Conservation (phyloP, 345 rosid genomes). For the Erucastrum elatum region DNA sequence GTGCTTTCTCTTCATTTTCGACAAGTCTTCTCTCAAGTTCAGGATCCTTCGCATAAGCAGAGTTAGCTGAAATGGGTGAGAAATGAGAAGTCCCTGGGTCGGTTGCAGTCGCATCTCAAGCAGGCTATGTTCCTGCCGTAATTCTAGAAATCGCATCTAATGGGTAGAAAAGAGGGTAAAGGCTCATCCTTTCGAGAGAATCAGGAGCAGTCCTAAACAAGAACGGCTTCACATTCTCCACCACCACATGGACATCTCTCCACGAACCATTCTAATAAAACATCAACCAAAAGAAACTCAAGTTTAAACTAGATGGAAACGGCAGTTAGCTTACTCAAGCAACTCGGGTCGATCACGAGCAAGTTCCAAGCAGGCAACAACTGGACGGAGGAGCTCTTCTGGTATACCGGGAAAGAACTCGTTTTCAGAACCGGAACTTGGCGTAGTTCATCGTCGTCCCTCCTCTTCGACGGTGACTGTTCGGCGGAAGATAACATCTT, state of each 20-base stretch:
- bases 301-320: neutral
- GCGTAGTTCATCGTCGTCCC: conserved; percentile 50
- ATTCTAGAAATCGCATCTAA: conserved; percentile 84
- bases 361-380: conserved; percentile 62
- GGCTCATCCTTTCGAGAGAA: conserved; percentile 57
- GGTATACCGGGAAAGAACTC: conserved; percentile 48
- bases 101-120: conserved; percentile 95
- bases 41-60: conserved; percentile 39
- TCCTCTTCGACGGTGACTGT: conserved; percentile 23
- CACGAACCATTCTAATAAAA: conserved; percentile 62
- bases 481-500: neutral
- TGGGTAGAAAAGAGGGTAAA: no score
- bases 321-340: conserved; percentile 44
- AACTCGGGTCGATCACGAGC: conserved; percentile 60
- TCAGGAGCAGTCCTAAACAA: conserved; percentile 62
- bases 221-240: conserved; percentile 57
- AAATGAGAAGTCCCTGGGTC: conserved; percentile 46
- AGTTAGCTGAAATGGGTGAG: conserved; percentile 35
- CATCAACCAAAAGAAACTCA: neutral
- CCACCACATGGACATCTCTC: conserved; percentile 67
- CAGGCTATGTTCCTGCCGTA: conserved; percentile 77
- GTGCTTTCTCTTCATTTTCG: conserved; percentile 83
- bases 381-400: conserved; percentile 54
- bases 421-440: conserved; percentile 1
- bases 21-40: conserved; percentile 60